These are phyloP conservation scores for Gentiana dahurica DNA, from an alignment of 257 asterid species.

Conservation along the genomic window DNA sequence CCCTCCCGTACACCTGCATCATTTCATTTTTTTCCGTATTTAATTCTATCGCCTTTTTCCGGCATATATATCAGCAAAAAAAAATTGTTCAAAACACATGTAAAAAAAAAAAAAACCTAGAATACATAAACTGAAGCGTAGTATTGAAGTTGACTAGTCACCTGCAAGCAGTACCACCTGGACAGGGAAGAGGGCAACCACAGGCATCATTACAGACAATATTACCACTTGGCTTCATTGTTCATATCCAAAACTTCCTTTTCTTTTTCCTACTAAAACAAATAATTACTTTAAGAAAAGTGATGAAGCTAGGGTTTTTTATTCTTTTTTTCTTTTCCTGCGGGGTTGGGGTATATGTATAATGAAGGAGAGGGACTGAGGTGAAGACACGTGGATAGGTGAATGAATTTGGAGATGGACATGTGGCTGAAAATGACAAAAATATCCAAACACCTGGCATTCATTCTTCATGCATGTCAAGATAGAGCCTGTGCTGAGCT, in stretches of 20 bases:
- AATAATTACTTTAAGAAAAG: not conserved
- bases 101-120: too few relatives aligned
- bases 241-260: not conserved
- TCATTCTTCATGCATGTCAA: not conserved
- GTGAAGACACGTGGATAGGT: not conserved
- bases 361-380: not conserved
- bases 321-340: too few relatives aligned
- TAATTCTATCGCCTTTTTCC: too few relatives aligned
- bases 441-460: slow-evolving; percentile 1
- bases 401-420: not conserved
- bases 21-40: not conserved
- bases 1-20: slow-evolving; percentile 37
- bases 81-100: too few relatives aligned
- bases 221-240: not conserved
- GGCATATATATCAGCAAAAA: too few relatives aligned
- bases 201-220: not conserved
- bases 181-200: slow-evolving; percentile 12
- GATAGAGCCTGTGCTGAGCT: too few relatives aligned
- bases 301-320: not conserved
- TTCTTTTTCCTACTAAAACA: too few relatives aligned
- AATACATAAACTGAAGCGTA: too few relatives aligned
- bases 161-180: slow-evolving; percentile 10
- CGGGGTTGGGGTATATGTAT: not conserved
- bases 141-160: not conserved
- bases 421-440: not conserved